Percentiles rank a stretch among this genome's conserved stretches.
Conservation (phyloP, 768 basidiomycete genomes). For the Panus rudis region DNA sequence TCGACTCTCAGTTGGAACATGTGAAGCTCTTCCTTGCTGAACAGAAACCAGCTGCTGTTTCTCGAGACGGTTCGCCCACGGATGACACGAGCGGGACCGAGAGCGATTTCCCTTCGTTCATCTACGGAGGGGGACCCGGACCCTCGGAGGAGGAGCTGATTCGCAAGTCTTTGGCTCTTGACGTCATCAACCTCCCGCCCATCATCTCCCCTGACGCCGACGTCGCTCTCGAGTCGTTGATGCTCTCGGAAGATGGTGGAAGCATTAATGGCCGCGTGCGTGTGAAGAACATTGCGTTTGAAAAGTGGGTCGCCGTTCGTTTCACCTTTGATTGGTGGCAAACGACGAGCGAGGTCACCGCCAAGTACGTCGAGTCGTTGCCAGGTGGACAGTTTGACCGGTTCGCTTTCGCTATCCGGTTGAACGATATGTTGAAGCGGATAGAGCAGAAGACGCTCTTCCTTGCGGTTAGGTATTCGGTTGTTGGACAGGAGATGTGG, state of each 20-base stretch:
- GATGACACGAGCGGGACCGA: conserved; percentile 78
- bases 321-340: conserved; percentile 96
- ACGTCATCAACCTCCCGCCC: conserved; percentile 62
- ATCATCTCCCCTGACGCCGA: conserved; percentile 26
- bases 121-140: conserved; percentile 34
- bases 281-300: conserved; percentile 80
- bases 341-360: conserved; percentile 90
- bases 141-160: background rate
- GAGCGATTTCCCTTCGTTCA: conserved; percentile 65
- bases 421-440: conserved; percentile 69
- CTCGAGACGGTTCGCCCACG: conserved; percentile 82
- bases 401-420: conserved; percentile 68
- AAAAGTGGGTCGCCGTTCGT: conserved; percentile 81
- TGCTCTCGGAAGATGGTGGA: conserved; percentile 42
- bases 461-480: conserved; percentile 67
- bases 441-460: conserved; percentile 81
- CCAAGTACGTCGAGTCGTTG: conserved; percentile 50
- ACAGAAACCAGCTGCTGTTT: conserved; percentile 92
- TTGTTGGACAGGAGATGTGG: conserved; percentile 78
- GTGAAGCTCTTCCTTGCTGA: conserved; percentile 93
- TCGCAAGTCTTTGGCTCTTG: conserved; percentile 40
- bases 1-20: conserved; percentile 86
- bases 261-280: conserved; percentile 67
- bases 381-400: conserved; percentile 46
- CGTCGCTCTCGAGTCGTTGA: conserved; percentile 48